Evolutionary conservation across 139 green algal species (phyloP), one percentile per base, ranked within the genome.

Genomic region (Tetratostichococcus sp.): DNA sequence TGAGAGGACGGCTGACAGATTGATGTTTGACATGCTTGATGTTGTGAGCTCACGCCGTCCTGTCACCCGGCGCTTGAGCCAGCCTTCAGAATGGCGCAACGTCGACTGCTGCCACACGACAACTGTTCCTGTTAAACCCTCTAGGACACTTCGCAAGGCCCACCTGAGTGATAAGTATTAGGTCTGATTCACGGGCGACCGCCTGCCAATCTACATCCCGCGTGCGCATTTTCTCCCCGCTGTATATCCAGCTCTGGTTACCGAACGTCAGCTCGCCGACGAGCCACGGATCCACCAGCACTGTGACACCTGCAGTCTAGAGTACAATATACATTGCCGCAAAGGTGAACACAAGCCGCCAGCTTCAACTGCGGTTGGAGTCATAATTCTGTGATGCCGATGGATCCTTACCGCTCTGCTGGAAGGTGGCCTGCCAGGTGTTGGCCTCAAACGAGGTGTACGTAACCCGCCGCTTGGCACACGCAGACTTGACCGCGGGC

Each of bases 201-300:
- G 75, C 43, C 23, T 81, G 69, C 6, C 93, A 31, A 35, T 93
- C 75, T 0, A 92, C 57, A 2, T 84, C 73, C 19, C 81, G 34
- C 6, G 30, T 67, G 26, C 59, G 30, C 30, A 87, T 71, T 79
- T 97, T 97, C 68, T 80, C 83, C 17, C 91, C 89, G 2, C 50
- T 71, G 75, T 92, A 95, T 0, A 92, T 39, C 81, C 88, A 93
- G 16, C 83, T 80, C 57, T 89, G 78, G 33, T 87, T 82, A 17
- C 76, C 81, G 82, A 97, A 97, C 0, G 78, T 80, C 2, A 97
- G 83, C 50, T 91, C 88, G 3, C 83, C 89, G 43, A 91, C 85
- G 25, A 97, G 82, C 92, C 92, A 97, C 6, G 92, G 92, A 77
- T 97, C 92, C 16, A 95, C 86, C 58, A 97, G 80, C 21, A 96